Percentiles rank a stretch among this genome's conserved stretches.
These are phyloP conservation scores for Sarcodon sp. DNA, from an alignment of 768 basidiomycete genomes.

Conservation along the genomic window DNA sequence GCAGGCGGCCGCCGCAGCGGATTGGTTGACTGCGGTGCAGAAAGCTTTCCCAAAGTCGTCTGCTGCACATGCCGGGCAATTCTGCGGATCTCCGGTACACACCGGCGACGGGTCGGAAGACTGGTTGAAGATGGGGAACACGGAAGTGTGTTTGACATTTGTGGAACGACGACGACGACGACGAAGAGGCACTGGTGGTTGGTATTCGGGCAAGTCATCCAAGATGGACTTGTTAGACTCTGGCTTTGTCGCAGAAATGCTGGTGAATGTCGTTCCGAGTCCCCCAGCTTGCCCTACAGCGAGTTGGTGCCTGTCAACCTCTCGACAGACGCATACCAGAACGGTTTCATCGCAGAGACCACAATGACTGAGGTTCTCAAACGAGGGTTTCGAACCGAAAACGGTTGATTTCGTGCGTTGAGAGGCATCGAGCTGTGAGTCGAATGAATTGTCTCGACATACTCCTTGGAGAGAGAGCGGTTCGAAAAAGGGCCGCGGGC, in stretches of 20 bases:
- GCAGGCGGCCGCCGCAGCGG: slow-evolving; percentile 41
- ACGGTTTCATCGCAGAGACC: slow-evolving; percentile 62
- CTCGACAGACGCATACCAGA: slow-evolving; percentile 62
- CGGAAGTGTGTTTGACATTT: slow-evolving; percentile 21
- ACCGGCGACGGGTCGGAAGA: slow-evolving; percentile 14
- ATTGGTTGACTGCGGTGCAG: slow-evolving; percentile 61
- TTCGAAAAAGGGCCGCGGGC: slow-evolving; percentile 25
- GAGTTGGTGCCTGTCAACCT: slow-evolving; percentile 38
- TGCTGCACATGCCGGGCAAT: slow-evolving; percentile 76
- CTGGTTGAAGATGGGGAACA: slow-evolving; percentile 37
- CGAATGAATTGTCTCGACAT: slow-evolving; percentile 13
- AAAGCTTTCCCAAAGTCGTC: slow-evolving; percentile 85
- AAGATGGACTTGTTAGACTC: slow-evolving; percentile 30
- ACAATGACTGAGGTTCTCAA: slow-evolving; percentile 42
- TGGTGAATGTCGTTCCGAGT: slow-evolving; percentile 6
- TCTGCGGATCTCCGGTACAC: slow-evolving; percentile 80
- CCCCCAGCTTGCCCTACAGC: slow-evolving; percentile 16
- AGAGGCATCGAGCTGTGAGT: slow-evolving; percentile 16
- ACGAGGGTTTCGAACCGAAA: slow-evolving; percentile 15
- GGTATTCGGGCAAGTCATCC: slow-evolving; percentile 68
- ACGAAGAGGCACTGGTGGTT: slow-evolving; percentile 73
- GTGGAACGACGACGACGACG: slow-evolving; percentile 29
- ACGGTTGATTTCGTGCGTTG: slow-evolving; percentile 7
- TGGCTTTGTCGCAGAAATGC: slow-evolving; percentile 2
- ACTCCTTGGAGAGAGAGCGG: slow-evolving; percentile 19